Percentiles rank a stretch among this genome's conserved stretches.
Evolutionary conservation across 2,329 filamentous ascomycete genomes (phyloP).

Genomic region (Claviceps africana): DNA sequence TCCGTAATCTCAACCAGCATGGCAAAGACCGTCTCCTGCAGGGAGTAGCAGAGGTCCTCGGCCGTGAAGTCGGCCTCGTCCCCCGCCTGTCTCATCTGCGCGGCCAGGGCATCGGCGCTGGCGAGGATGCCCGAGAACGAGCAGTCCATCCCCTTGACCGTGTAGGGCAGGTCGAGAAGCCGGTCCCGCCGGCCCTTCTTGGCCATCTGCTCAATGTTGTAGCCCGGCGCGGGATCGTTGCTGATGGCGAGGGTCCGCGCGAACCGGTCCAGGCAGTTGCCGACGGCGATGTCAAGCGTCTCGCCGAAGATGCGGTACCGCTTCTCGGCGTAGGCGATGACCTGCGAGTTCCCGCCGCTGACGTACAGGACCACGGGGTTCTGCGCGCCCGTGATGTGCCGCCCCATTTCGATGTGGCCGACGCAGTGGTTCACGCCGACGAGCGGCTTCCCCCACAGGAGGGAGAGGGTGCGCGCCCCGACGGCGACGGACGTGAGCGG

Average conservation of each 20-base stretch:
- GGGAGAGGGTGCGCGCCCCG: constrained; percentile 63
- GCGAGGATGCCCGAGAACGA: constrained; percentile 89
- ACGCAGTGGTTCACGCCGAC: constrained; percentile 97
- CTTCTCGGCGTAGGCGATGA: constrained; percentile 90
- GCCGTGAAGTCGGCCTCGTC: constrained; percentile 51
- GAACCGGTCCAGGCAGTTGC: constrained; percentile 93
- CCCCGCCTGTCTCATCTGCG: constrained; percentile 38
- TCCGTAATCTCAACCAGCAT: constrained; percentile 99
- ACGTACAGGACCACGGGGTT: constrained; percentile 96
- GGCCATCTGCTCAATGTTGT: constrained; percentile 94
- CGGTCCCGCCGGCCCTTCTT: constrained; percentile 44
- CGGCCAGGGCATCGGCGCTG: constrained; percentile 65
- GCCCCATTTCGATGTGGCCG: constrained; percentile 97
- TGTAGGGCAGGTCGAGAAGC: constrained; percentile 80
- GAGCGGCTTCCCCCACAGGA: constrained; percentile 79
- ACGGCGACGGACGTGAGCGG: constrained; percentile 78
- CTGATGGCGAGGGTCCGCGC: constrained; percentile 80
- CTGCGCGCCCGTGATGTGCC: constrained; percentile 74
- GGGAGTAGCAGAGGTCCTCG: constrained; percentile 79
- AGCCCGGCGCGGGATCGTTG: constrained; percentile 92
- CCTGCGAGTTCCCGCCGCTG: constrained; percentile 90
- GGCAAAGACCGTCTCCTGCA: constrained; percentile 90
- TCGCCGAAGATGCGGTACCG: constrained; percentile 97
- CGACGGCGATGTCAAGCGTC: constrained; percentile 91
- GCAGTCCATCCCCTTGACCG: constrained; percentile 98